Evolutionary conservation across 345 rosid species (phyloP).

Genomic region (Iberis pinnata): DNA sequence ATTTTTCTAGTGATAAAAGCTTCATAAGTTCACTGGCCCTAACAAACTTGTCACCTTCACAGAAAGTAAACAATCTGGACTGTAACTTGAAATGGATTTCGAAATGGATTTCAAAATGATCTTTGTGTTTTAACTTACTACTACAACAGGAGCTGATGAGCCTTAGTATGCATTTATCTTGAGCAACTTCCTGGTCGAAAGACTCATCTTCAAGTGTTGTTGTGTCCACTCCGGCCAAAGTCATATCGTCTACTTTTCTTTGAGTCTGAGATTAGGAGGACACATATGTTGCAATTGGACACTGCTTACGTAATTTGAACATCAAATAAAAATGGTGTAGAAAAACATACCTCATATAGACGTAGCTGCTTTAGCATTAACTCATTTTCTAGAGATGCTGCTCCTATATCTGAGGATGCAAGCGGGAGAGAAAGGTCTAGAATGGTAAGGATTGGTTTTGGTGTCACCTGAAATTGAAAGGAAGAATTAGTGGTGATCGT

Average conservation of each 20-base stretch:
- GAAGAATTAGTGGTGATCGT: neutral
- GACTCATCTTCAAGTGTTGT: constrained; percentile 68
- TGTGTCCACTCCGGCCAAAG: constrained; percentile 47
- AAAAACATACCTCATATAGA: constrained; percentile 54
- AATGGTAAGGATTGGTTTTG: constrained; percentile 73
- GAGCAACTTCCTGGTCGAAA: constrained; percentile 68
- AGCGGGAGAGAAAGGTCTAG: constrained; percentile 67
- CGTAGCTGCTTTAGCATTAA: constrained; percentile 58
- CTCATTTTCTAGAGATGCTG: constrained; percentile 85
- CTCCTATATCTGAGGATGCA: constrained; percentile 88
- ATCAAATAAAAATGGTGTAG: neutral
- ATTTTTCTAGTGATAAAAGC: constrained; percentile 67
- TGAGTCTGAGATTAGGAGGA: constrained; percentile 51
- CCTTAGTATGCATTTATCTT: constrained; percentile 82
- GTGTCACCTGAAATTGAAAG: constrained; percentile 60
- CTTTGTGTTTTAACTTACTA: too few relatives aligned
- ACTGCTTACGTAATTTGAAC: neutral
- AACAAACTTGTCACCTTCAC: constrained; percentile 72
- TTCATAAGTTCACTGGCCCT: constrained; percentile 76
- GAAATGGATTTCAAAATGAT: too few relatives aligned
- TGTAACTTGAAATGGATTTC: too few relatives aligned
- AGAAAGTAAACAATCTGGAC: neutral
- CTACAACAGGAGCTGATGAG: constrained; percentile 91
- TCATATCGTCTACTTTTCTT: constrained; percentile 46
- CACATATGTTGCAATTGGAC: neutral